Evolutionary conservation across 179 eudicot genomes (phyloP).

Genomic region (Carnegiea gigantea): DNA sequence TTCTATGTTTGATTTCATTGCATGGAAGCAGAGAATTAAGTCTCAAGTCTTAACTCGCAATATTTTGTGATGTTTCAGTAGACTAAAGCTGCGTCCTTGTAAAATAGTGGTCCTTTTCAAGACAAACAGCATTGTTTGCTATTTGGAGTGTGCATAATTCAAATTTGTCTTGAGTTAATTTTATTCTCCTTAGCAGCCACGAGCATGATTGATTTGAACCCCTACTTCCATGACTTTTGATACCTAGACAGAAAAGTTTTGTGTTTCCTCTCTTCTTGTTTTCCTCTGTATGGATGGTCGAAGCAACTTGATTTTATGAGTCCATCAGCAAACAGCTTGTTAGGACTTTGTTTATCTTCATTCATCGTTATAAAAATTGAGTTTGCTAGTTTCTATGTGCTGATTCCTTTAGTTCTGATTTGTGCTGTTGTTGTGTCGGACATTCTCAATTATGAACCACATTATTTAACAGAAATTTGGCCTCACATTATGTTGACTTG

Average conservation of each 20-base stretch:
- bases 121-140: not conserved
- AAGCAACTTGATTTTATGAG: not conserved
- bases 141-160: not conserved
- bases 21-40: not conserved
- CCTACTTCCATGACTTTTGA: not conserved
- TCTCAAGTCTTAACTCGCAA: not conserved
- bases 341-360: not conserved
- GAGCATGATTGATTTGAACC: not conserved
- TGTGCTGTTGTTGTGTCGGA: not conserved
- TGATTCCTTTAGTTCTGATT: not conserved
- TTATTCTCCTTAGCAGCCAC: not conserved
- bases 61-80: not conserved
- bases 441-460: not conserved
- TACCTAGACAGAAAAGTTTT: not conserved
- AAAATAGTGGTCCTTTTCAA: not conserved
- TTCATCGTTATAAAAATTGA: not conserved
- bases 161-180: slow-evolving; percentile 1
- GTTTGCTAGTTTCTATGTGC: not conserved
- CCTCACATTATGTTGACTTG: not conserved
- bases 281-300: not conserved
- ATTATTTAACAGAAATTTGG: not conserved
- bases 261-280: not conserved
- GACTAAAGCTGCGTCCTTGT: not conserved
- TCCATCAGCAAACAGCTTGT: not conserved
- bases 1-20: not conserved